A percentile compares a stretch with the other conserved stretches of the same genome.
phyloP scores from a whole-genome alignment of 306 rosid species.

The Prosopis cineraria region DNA sequence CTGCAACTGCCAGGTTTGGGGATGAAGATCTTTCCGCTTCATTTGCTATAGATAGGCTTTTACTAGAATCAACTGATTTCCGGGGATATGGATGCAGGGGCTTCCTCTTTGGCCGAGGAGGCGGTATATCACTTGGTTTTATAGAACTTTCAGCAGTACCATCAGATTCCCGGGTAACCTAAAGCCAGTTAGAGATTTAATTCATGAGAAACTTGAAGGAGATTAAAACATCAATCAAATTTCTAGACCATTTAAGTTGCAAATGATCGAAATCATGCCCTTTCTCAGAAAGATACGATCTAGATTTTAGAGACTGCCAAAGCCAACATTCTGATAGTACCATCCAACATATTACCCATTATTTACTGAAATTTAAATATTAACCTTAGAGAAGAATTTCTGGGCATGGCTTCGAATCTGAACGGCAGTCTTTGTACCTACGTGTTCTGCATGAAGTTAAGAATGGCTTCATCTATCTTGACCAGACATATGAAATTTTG shows the following conservation, averaged over 20 bases:
- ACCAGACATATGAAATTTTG: background rate
- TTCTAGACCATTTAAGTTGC: background rate
- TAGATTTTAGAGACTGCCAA: background rate
- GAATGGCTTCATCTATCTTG: slow-evolving; percentile 41
- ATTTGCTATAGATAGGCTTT: slow-evolving; percentile 42
- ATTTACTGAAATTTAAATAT: slow-evolving; percentile 22
- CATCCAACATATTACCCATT: background rate
- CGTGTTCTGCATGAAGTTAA: slow-evolving; percentile 78
- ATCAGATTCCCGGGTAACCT: slow-evolving; percentile 74
- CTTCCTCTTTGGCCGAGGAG: slow-evolving; percentile 96
- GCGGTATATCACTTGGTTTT: slow-evolving; percentile 82
- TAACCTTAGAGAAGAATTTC: slow-evolving; percentile 97
- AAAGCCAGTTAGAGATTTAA: slow-evolving; percentile 35
- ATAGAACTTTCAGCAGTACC: slow-evolving; percentile 56
- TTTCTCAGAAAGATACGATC: background rate
- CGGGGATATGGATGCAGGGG: slow-evolving; percentile 98
- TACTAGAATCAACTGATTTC: slow-evolving; percentile 52
- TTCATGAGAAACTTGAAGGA: slow-evolving; percentile 22
- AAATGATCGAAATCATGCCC: slow-evolving; percentile 24
- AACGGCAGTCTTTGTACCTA: slow-evolving; percentile 96
- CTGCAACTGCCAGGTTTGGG: slow-evolving; percentile 48
- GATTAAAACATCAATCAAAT: background rate
- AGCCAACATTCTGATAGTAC: background rate
- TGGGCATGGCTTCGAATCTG: slow-evolving; percentile 99
- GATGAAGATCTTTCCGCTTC: slow-evolving; percentile 64